Base-by-base conservation (phyloP, 345 rosid species). In the Eucalyptus albens region DNA sequence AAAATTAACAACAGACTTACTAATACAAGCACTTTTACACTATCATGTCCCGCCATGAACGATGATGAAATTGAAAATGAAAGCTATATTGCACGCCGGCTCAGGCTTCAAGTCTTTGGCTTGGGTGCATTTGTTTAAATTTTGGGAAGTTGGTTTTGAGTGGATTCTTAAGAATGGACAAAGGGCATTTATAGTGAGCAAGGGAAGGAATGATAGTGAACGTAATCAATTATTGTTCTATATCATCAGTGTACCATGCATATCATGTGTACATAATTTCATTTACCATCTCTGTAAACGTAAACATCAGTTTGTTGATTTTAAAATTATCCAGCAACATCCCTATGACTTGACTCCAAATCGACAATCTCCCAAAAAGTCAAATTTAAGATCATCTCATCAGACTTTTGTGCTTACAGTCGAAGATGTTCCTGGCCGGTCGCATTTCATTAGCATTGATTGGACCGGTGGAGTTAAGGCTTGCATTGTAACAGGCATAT, bases 1-100 rank as follows among this genome's bases (percentile, higher is more conserved):
- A 88, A 6, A 45, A 65, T 13, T 5, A 49, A 15, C 27, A 65
- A 10, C 26, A 62, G 3, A 15, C 77, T 7, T 8, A n/a, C 6
- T 67, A n/a, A 9, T 2, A 67, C 77, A 15, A n/a, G 77, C 77
- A 67, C 11, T 67, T 67, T 67, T 5, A 67, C 11, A 15, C 11
- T 67, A n/a, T 67, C 77, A 1, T n/a, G 21, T n/a, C 21, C 21
- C 3, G 21, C 77, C 77, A 65, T 65, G 77, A 65, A n/a, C 8
- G 19, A 15, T 3, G 37, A n/a, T 0, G 19, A 65, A 65, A 65
- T 14, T n/a, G 77, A n/a, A 65, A 14, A 29, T 4, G 31, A 14
- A 62, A 29, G 37, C 19, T 29, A 15, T n/a, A n/a, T 0, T n/a
- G 72, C 17, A 29, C 0, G 72, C 10, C 6, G 4, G 21, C 0